These are phyloP conservation scores for Leccinum uliginosum DNA, from an alignment of 768 basidiomycete genomes.

Conservation along the genomic window DNA sequence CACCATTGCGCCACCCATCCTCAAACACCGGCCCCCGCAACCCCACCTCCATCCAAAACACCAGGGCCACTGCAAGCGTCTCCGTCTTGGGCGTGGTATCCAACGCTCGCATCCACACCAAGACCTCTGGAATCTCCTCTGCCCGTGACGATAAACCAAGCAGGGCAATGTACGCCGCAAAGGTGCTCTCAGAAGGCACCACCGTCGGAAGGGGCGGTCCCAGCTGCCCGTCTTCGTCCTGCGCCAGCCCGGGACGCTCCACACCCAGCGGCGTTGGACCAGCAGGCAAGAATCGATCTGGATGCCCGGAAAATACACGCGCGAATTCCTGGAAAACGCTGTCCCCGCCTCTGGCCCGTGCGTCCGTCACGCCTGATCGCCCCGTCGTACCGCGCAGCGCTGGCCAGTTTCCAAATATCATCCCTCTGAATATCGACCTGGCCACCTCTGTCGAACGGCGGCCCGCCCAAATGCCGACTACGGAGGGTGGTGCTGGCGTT, in stretches of 20 bases:
- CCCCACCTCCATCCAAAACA: constrained; percentile 70
- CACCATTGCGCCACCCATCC: constrained; percentile 24
- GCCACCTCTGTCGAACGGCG: constrained; percentile 45
- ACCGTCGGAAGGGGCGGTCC: constrained; percentile 32
- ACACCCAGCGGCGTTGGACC: neutral
- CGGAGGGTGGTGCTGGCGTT: constrained; percentile 25
- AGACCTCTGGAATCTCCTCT: constrained; percentile 57
- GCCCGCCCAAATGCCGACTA: constrained; percentile 43
- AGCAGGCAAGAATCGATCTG: constrained; percentile 10
- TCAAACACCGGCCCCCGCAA: constrained; percentile 58
- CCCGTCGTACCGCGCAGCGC: constrained; percentile 28
- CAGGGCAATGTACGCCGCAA: constrained; percentile 55
- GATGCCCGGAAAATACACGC: constrained; percentile 9
- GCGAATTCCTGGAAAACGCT: constrained; percentile 21
- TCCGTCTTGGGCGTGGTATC: constrained; percentile 38
- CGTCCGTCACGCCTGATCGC: constrained; percentile 22
- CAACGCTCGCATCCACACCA: constrained; percentile 73
- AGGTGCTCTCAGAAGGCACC: constrained; percentile 48
- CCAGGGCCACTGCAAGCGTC: constrained; percentile 59
- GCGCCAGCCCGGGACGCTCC: constrained; percentile 5
- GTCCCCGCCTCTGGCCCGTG: constrained; percentile 12
- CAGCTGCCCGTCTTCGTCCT: constrained; percentile 1
- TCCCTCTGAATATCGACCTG: constrained; percentile 48
- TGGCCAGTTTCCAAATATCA: constrained; percentile 57
- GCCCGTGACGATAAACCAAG: constrained; percentile 48